These are phyloP conservation scores for Achlya hypogyna DNA, from an alignment of 352 stramenopile genomes.

Conservation along the genomic window DNA sequence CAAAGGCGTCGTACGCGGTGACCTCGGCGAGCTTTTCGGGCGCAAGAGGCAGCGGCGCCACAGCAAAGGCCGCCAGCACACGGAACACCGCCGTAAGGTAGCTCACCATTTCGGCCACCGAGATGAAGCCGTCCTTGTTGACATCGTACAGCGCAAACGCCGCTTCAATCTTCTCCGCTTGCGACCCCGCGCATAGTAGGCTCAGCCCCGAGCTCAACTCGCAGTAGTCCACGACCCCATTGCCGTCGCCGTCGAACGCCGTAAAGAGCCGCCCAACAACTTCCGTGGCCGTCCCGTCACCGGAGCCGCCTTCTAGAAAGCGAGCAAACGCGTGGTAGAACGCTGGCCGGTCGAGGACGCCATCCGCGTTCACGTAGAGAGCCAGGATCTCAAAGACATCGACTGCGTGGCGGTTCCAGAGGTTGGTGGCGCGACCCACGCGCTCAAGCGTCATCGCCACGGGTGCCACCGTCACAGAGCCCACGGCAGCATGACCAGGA, in stretches of 20 bases:
- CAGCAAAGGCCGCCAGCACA: slow-evolving; percentile 55
- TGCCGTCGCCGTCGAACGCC: slow-evolving; percentile 62
- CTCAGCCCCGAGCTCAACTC: slow-evolving; percentile 78
- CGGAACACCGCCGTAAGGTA: slow-evolving; percentile 79
- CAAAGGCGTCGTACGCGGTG: slow-evolving; percentile 67
- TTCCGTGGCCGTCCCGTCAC: slow-evolving; percentile 26
- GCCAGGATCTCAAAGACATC: slow-evolving; percentile 81
- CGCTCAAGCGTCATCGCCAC: slow-evolving; percentile 30
- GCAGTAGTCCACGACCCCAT: slow-evolving; percentile 80
- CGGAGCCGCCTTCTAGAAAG: slow-evolving; percentile 31
- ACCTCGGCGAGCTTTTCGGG: slow-evolving; percentile 56
- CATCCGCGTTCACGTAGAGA: slow-evolving; percentile 72
- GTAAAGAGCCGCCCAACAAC: slow-evolving; percentile 47
- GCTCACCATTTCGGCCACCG: slow-evolving; percentile 72
- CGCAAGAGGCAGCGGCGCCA: slow-evolving; percentile 42
- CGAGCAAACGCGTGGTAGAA: slow-evolving; percentile 69
- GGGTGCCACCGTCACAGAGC: not conserved
- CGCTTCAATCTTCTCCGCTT: slow-evolving; percentile 72
- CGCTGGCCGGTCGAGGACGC: slow-evolving; percentile 49
- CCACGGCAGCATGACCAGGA: not conserved
- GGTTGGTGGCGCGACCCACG: slow-evolving; percentile 44
- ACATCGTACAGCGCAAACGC: slow-evolving; percentile 84
- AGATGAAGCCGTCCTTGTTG: slow-evolving; percentile 81
- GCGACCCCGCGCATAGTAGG: slow-evolving; percentile 63
- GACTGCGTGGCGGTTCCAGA: slow-evolving; percentile 39